These are phyloP conservation scores for Podospora anserina DNA, from an alignment of 495 filamentous ascomycete genomes.

Conservation along the genomic window DNA sequence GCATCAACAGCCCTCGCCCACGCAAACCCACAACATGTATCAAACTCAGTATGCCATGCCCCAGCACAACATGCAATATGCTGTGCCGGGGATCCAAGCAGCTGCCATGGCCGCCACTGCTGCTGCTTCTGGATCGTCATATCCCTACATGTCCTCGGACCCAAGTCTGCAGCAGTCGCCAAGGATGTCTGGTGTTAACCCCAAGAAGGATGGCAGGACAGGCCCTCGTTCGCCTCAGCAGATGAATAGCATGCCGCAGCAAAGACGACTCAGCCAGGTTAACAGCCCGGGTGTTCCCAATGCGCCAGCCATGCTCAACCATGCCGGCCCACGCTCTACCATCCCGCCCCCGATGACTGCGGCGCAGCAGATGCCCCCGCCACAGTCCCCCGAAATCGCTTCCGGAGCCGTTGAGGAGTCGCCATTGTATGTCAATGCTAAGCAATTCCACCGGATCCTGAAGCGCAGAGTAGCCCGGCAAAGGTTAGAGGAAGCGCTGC, in stretches of 20 bases:
- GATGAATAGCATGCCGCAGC: conserved; percentile 51
- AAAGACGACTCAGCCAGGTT: conserved; percentile 61
- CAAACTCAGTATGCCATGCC: conserved; percentile 56
- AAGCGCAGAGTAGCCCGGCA: conserved; percentile 92
- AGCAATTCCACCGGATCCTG: conserved; percentile 96
- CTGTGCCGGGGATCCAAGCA: conserved; percentile 57
- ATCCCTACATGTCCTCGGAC: conserved; percentile 57
- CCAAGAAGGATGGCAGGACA: conserved; percentile 55
- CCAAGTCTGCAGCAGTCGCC: conserved; percentile 58
- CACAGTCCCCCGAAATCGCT: conserved; percentile 79
- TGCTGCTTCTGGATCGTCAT: conserved; percentile 60
- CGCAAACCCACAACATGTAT: conserved; percentile 58
- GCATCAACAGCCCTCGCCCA: conserved; percentile 52
- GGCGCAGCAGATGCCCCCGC: conserved; percentile 54
- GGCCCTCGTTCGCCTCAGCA: conserved; percentile 60
- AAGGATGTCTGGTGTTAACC: conserved; percentile 47
- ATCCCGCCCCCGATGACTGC: conserved; percentile 49
- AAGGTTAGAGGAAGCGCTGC: conserved; percentile 84
- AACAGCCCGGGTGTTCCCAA: conserved; percentile 59
- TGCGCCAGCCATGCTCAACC: conserved; percentile 58
- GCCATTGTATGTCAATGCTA: conserved; percentile 95
- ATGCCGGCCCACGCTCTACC: conserved; percentile 39
- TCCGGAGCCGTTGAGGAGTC: conserved; percentile 80
- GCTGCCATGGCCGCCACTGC: conserved; percentile 70
- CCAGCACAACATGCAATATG: conserved; percentile 59